These are phyloP conservation scores for Penstemon eatonii DNA, from an alignment of 257 asterid genomes.

Conservation along the genomic window DNA sequence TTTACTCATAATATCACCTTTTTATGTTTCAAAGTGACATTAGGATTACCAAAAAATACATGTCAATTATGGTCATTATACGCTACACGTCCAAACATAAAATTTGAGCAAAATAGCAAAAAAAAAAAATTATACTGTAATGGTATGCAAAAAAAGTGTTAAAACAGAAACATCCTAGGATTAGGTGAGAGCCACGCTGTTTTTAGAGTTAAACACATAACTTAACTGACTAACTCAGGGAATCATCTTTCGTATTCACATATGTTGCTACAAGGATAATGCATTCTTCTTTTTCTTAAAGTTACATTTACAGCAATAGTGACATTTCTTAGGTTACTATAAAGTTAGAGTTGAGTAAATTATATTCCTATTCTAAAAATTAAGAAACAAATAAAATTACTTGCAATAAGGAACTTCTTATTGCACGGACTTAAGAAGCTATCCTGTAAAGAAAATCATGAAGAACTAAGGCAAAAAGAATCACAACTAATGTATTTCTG, in stretches of 20 bases:
- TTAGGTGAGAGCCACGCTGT: neutral
- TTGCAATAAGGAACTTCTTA: neutral
- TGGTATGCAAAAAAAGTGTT: conserved; percentile 2
- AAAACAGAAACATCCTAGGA: neutral
- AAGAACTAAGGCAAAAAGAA: neutral
- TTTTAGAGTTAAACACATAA: conserved; percentile 25
- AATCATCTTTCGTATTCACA: neutral
- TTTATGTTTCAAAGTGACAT: neutral
- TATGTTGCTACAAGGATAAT: neutral
- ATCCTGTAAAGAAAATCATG: neutral
- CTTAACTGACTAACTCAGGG: neutral
- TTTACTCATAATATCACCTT: neutral
- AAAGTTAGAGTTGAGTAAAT: neutral
- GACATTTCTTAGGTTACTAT: neutral
- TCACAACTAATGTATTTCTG: neutral
- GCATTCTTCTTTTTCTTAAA: neutral
- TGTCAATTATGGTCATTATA: neutral
- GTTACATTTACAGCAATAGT: neutral
- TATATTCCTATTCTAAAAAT: conserved; percentile 12
- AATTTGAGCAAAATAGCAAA: neutral
- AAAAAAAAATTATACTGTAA: neutral
- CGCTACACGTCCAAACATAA: neutral
- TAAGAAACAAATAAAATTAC: neutral
- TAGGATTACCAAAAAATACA: neutral
- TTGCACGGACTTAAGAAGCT: neutral